Base-by-base conservation (phyloP, 75 land plant species). In the Chamaecyparis obtusa region DNA sequence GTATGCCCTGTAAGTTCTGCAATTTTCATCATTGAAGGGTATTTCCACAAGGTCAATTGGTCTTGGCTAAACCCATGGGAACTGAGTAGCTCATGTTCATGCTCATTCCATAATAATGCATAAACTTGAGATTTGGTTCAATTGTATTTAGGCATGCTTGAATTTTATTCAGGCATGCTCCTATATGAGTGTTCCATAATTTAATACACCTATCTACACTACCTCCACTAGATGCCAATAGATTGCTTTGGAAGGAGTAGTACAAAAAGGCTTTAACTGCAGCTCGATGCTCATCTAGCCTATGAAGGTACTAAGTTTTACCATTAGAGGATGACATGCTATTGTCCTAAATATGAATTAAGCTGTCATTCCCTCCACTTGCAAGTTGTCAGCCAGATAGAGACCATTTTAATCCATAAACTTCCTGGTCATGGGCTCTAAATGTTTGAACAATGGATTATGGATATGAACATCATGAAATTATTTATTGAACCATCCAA, bases 111-210 rank as follows among this genome's bases (percentile, higher is more conserved):
- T 54, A 93, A 91, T 88, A 97, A 85, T 24, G 95, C 83, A 74
- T 94, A 97, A 2, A 97, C 96, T 83, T 97, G 99, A 41, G 99
- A 97, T 36, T 94, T 88, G 14, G 99, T 95, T 97, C 95, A 14
- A 97, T 91, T 14, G 93, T n/a, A n/a, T n/a, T n/a, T n/a, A n/a
- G n/a, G n/a, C n/a, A n/a, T n/a, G n/a, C n/a, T n/a, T n/a, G n/a
- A n/a, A n/a, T n/a, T n/a, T n/a, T 94, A 82, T 95, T 94, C 86
- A 97, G 85, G 83, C 94, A 94, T 1, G 94, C 91, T 16, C 96
- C 96, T 3, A 90, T 92, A 33, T 94, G 93, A 67, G 94, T 93
- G 81, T 92, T 93, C 94, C 94, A 93, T 39, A 93, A 92, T 85
- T 93, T 93, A 41, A 93, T 93, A 87, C 92, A 90, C 9, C 87